Evolutionary conservation across 2,329 filamentous ascomycete species (phyloP).

Genomic region (Fusarium ramigenum): DNA sequence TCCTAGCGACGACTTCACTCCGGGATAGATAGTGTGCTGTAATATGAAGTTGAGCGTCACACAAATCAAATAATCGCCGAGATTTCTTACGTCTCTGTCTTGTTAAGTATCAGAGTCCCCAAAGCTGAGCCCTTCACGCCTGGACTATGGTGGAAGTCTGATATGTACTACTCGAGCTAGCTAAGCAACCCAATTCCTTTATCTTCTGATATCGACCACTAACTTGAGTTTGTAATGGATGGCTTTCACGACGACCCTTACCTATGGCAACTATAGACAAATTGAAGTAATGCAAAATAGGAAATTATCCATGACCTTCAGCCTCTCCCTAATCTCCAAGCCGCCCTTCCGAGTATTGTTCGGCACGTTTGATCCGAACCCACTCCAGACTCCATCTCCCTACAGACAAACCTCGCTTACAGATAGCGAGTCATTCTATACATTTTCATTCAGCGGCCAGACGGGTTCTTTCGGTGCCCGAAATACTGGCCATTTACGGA

Average conservation of each 20-base stretch:
- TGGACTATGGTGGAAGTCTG: no score
- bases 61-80: no score
- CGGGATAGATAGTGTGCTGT: neutral
- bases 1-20: neutral
- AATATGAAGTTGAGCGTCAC: no score
- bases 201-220: neutral
- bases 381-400: neutral
- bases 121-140: accelerated
- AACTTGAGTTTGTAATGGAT: no score
- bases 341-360: neutral
- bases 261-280: accelerated
- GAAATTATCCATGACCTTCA: neutral
- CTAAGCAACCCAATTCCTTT: neutral
- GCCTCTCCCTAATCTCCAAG: neutral
- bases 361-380: neutral
- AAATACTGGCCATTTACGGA: no score
- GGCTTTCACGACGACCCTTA: accelerated
- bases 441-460: accelerated
- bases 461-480: accelerated
- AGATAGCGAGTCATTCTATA: accelerated
- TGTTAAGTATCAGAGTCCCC: accelerated
- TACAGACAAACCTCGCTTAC: accelerated
- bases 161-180: neutral
- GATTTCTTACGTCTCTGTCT: accelerated
- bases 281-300: no score